phyloP scores from a whole-genome alignment of 345 rosid species.

The Rhodomyrtus tomentosa region DNA sequence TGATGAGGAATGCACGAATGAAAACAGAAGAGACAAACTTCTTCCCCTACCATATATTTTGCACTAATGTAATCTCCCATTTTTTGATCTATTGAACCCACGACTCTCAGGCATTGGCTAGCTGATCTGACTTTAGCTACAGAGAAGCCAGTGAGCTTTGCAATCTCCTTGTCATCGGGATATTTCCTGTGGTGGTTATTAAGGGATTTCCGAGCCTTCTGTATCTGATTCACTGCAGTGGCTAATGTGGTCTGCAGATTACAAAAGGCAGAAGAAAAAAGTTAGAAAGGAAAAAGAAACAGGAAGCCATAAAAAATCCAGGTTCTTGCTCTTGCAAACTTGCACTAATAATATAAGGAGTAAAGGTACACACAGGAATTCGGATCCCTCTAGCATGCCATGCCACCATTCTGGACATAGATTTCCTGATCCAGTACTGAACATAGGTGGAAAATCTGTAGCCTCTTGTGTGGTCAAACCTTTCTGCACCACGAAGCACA shows the following conservation, averaged over 20 bases:
- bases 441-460: slow-evolving; percentile 80
- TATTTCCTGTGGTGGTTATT: slow-evolving; percentile 36
- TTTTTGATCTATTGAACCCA: slow-evolving; percentile 68
- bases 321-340: not conserved
- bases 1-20: not conserved
- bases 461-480: slow-evolving; percentile 79
- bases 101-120: slow-evolving; percentile 53
- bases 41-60: slow-evolving; percentile 45
- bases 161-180: slow-evolving; percentile 48
- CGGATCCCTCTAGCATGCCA: slow-evolving; percentile 52
- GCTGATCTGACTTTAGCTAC: slow-evolving; percentile 63
- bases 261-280: slow-evolving; percentile 1
- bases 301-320: not conserved
- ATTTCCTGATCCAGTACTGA: slow-evolving; percentile 76
- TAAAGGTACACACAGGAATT: slow-evolving; percentile 44
- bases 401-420: slow-evolving; percentile 49
- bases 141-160: slow-evolving; percentile 48
- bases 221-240: slow-evolving; percentile 41
- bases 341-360: not conserved
- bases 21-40: not conserved
- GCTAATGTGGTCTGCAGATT: slow-evolving; percentile 27
- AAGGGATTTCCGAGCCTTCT: slow-evolving; percentile 53
- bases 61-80: slow-evolving; percentile 31
- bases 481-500: slow-evolving; percentile 73
- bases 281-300: not conserved